Percentiles rank a stretch among this genome's conserved stretches.
These are phyloP conservation scores for Thalassia testudinum DNA, from an alignment of 116 monocot species.

Conservation along the genomic window DNA sequence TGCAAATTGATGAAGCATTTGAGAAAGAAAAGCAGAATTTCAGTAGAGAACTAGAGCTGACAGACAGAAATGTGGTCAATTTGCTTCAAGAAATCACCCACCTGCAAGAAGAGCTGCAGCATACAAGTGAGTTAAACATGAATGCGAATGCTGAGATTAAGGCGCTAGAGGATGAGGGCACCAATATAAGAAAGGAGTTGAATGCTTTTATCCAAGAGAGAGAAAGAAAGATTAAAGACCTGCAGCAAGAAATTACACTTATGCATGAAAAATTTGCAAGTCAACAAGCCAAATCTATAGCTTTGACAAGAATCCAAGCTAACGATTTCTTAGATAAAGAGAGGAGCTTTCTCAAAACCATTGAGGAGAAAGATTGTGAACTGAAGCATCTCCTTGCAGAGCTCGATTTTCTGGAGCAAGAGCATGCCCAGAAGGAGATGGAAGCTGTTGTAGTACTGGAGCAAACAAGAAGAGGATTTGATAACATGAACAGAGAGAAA, in stretches of 20 bases:
- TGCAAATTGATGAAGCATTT: conserved; percentile 16
- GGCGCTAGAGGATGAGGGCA: no score
- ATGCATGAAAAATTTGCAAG: conserved; percentile 15
- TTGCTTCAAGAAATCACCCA: no score
- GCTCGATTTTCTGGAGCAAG: conserved; percentile 29
- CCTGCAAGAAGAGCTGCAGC: not conserved
- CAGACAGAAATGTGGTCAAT: conserved; percentile 12
- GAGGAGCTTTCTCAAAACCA: conserved; percentile 15
- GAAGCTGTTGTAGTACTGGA: conserved; percentile 21
- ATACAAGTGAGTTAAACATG: not conserved
- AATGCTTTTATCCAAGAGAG: no score
- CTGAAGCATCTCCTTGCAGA: conserved; percentile 7
- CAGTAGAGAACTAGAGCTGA: conserved; percentile 12
- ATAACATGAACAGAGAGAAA: conserved; percentile 28
- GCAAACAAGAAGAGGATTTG: conserved; percentile 18
- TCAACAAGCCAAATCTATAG: conserved; percentile 11
- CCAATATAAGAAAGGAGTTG: no score
- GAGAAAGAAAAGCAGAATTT: conserved; percentile 16
- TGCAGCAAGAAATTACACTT: conserved; percentile 11
- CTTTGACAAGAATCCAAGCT: conserved; percentile 8
- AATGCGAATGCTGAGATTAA: no score
- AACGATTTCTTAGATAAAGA: not conserved
- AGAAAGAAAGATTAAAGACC: conserved; percentile 29
- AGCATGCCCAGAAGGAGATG: conserved; percentile 8
- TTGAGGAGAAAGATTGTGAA: conserved; percentile 13